A percentile compares a stretch with the other conserved stretches of the same genome.
phyloP scores from a whole-genome alignment of 139 green algal genomes.

The Micractinium conductrix region DNA sequence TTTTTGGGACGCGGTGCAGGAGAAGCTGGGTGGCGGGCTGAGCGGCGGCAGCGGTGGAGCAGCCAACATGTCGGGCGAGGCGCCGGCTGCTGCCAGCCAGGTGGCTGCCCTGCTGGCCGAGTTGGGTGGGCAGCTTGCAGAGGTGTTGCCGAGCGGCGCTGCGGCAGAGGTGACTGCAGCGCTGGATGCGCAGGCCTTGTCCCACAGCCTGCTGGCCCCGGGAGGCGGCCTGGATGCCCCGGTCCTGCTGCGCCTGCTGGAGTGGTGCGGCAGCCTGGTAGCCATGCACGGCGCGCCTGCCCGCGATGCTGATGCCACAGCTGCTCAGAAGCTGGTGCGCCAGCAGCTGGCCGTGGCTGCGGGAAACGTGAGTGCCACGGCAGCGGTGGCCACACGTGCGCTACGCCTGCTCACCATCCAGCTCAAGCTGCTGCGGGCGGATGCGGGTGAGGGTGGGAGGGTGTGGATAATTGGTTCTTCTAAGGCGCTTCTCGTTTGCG shows the following conservation, averaged over 20 bases:
- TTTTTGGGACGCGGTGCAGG: conserved; percentile 66
- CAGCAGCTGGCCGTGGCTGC: conserved; percentile 32
- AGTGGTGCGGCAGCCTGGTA: conserved; percentile 43
- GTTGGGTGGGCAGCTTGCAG: conserved; percentile 52
- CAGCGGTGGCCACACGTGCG: conserved; percentile 43
- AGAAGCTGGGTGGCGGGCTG: conserved; percentile 19
- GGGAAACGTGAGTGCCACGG: not conserved
- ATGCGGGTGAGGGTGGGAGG: conserved; percentile 48
- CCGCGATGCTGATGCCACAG: conserved; percentile 35
- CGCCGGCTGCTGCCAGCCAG: conserved; percentile 1
- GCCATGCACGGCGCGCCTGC: conserved; percentile 44
- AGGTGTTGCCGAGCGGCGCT: conserved; percentile 34
- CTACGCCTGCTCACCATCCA: conserved; percentile 73
- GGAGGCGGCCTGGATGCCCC: not conserved
- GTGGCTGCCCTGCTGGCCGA: conserved; percentile 56
- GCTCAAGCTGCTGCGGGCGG: conserved; percentile 80
- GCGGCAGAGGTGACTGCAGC: conserved; percentile 39
- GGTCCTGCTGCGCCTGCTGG: conserved; percentile 37
- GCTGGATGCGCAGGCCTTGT: no score
- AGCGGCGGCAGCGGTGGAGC: not conserved
- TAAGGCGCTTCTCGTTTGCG: not conserved
- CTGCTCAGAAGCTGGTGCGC: conserved; percentile 30
- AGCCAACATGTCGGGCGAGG: no score
- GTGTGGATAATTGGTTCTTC: not conserved
- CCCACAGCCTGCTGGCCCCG: not conserved